Conservation (phyloP, 2,329 filamentous ascomycete genomes). For the Cladophialophora exuberans region DNA sequence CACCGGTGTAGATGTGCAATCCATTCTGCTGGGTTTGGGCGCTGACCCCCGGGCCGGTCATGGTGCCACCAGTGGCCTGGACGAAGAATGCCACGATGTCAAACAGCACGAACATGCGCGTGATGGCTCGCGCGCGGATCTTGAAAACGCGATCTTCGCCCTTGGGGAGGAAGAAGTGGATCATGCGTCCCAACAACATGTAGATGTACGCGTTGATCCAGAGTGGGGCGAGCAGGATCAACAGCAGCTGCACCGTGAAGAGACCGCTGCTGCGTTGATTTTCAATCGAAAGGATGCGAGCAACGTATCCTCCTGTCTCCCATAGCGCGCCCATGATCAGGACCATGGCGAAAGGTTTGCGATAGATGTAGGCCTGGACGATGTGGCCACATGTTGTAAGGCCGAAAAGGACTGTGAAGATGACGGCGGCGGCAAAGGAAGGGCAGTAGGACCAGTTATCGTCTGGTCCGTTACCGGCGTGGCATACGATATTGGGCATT, state of each 20-base stretch:
- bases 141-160: constrained; percentile 38
- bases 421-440: constrained; percentile 41
- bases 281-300: constrained; percentile 35
- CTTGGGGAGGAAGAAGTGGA: constrained; percentile 44
- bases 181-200: constrained; percentile 52
- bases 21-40: constrained; percentile 39
- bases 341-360: constrained; percentile 48
- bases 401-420: constrained; percentile 43
- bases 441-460: constrained; percentile 42
- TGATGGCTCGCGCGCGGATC: constrained; percentile 44
- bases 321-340: constrained; percentile 49
- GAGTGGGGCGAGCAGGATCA: constrained; percentile 50
- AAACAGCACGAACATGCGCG: constrained; percentile 46
- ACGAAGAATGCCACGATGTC: constrained; percentile 52
- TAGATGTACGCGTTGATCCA: constrained; percentile 56
- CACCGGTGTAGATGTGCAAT: constrained; percentile 50
- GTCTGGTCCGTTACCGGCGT: constrained; percentile 20
- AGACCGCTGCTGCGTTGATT: constrained; percentile 17
- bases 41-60: constrained; percentile 37
- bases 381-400: constrained; percentile 38
- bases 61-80: constrained; percentile 45
- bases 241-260: constrained; percentile 42
- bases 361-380: constrained; percentile 41
- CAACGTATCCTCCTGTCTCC: constrained; percentile 47
- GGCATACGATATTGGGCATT: constrained; percentile 16